Conservation (phyloP, 495 filamentous ascomycete genomes). For the Penicillium verhagenii region DNA sequence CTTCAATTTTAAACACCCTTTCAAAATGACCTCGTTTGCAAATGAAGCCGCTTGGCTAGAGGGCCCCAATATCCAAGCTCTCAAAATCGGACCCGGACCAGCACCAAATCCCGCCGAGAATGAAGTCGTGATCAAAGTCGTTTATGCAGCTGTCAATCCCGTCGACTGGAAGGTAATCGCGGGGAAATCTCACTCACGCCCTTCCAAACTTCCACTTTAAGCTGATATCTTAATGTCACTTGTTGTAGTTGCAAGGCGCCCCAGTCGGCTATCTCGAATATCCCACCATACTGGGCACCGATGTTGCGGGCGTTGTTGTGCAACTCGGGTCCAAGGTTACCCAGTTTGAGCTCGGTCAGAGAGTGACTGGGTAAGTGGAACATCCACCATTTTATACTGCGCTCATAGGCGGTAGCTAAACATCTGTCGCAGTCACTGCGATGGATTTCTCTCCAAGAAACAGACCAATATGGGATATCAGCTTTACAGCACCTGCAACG, state of each 20-base stretch:
- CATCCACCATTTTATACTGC: too few relatives aligned
- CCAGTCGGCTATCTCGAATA: not conserved
- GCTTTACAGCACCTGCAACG: slow-evolving; percentile 24
- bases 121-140: slow-evolving; percentile 23
- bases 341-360: slow-evolving; percentile 38
- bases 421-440: slow-evolving; percentile 11
- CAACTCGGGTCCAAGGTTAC: slow-evolving; percentile 33
- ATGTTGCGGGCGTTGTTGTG: slow-evolving; percentile 42
- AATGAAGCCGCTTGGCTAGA: slow-evolving; percentile 18
- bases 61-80: slow-evolving; percentile 1
- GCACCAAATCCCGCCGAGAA: slow-evolving; percentile 14
- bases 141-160: slow-evolving; percentile 20
- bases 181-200: not conserved
- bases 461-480: slow-evolving; percentile 29
- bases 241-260: slow-evolving; percentile 5
- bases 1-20: not conserved
- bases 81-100: slow-evolving; percentile 13
- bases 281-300: slow-evolving; percentile 33
- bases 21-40: not conserved
- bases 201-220: not conserved
- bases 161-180: slow-evolving; percentile 18
- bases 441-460: slow-evolving; percentile 20
- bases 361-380: slow-evolving; percentile 43
- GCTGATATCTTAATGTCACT: not conserved
- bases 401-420: not conserved